Base-by-base conservation (phyloP, 495 filamentous ascomycete genomes). In the Aspergillus leporis region DNA sequence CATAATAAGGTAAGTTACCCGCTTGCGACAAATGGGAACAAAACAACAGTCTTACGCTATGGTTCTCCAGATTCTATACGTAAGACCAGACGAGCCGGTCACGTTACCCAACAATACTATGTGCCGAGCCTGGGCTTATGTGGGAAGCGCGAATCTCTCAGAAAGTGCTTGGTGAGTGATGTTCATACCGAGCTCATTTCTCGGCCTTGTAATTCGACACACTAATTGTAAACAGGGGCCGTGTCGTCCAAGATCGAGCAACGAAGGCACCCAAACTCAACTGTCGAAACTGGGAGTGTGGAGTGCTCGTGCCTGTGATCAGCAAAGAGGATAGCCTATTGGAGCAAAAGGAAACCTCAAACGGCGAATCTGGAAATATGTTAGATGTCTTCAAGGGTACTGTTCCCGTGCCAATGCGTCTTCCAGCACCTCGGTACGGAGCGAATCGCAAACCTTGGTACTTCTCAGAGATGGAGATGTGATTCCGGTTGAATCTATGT, bases 281-380 rank as follows among this genome's bases (percentile, higher is more conserved):
- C 56, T 91, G 89, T 67, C 85, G 90, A 13, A 98, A 98, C 70
- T 98, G 94, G 94, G 94, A 98, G 72, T 97, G 92, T 62, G 94
- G 94, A 4, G 92, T 98, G 0, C 25, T 98, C 3, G 61, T 96
- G 12, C 86, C 83, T 0, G 53, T 76, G 7, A 67, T 63, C n/a
- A 47, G 66, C 3, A 30, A 62, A 22, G 57, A 38, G 34, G 4
- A 58, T 34, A 36, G 61, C 32, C 40, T 61, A 0, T 34, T 23
- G 6, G 48, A 53, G n/a, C 46, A 21, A 23, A 36, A 36, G 18
- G 28, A 34, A 59, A 14, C 14, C 25, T 12, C 36, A 23, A 25
- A 51, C 22, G 41, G 49, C 10, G 53, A 64, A 23, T 56, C 58
- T 18, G 22, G 41, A 2, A 41, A 64, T 19, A 40, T 61, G 31